Evolutionary conservation across 2,329 filamentous ascomycete genomes (phyloP), one percentile per base, ranked within the genome.

Genomic region (Tolypocladium tundrense): DNA sequence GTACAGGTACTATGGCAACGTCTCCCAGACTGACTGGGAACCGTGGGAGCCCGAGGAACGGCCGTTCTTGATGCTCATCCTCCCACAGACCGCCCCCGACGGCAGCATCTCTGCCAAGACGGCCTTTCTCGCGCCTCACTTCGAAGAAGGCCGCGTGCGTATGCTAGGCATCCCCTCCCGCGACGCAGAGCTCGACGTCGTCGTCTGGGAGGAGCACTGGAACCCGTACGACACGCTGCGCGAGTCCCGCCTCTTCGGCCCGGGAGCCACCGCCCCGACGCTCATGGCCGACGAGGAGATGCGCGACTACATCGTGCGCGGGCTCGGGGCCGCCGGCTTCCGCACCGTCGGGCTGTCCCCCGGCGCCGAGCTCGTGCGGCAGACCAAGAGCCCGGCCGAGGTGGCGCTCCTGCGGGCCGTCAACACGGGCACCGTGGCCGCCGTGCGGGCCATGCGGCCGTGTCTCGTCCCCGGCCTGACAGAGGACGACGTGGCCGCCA

Each of bases 341-440:
- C 43, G 24, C 21, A 48, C 43, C 43, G 19, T 48, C 21, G 43
- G 43, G 4, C 24, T 48, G 43, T 48, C 43, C 5, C 24, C 21
- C 9, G 43, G 21, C 11, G 43, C 24, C 43, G 43, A 48, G 24
- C 43, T 48, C 43, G 43, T 48, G 4, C 43, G 43, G 43, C 43
- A 48, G 43, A 48, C 11, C 11, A 48, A 48, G 24, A 48, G 43
- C 43, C 24, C 13, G 24, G 43, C 43, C 43, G 43, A 48, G 43
- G 43, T 86, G 9, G 80, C 79, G 57, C 76, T 86, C 16, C 65
- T 87, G 19, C 75, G 79, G 27, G 83, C 81, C 4, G 83, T 87
- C 7, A 87, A 87, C 64, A 86, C 82, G 0, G 84, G 83, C 0
- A 86, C 83, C 0, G 81, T 86, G 0, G 80, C 79, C 56, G 83